A percentile compares a stretch with the other conserved stretches of the same genome.
Evolutionary conservation across 495 filamentous ascomycete genomes (phyloP).

Genomic region (Tuber brumale): DNA sequence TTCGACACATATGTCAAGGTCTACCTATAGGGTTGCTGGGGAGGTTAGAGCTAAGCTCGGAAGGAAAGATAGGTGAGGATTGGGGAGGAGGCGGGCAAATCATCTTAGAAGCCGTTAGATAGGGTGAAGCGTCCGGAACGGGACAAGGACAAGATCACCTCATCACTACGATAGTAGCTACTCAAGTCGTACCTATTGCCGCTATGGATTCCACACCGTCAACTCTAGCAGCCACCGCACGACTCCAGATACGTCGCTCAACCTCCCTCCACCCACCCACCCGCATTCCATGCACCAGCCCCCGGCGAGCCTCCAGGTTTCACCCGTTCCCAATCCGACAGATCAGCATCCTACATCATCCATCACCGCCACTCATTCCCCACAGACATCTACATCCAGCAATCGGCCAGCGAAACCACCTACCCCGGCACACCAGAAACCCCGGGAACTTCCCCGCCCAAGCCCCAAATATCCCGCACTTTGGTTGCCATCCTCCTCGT

Average conservation of each 20-base stretch:
- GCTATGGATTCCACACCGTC: background rate
- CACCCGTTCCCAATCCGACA: background rate
- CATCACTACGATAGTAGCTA: background rate
- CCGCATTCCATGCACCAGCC: background rate
- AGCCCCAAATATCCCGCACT: background rate
- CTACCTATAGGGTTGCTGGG: background rate
- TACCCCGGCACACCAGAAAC: background rate
- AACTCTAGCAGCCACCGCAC: background rate
- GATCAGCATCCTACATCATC: background rate
- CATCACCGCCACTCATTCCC: background rate
- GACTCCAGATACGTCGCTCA: background rate
- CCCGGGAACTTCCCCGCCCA: background rate
- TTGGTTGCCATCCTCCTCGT: conserved; percentile 64
- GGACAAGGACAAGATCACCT: background rate
- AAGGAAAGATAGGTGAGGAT: background rate
- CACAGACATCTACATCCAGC: background rate
- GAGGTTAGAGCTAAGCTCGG: background rate
- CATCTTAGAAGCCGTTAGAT: background rate
- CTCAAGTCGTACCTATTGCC: background rate
- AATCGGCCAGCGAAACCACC: background rate
- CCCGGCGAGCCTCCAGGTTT: background rate
- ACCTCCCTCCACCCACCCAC: background rate
- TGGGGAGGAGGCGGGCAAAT: background rate
- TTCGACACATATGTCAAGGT: background rate
- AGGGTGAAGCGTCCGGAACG: background rate